Conservation (phyloP, 1,284 basidiomycete species). For the Macrocybe sp. region DNA sequence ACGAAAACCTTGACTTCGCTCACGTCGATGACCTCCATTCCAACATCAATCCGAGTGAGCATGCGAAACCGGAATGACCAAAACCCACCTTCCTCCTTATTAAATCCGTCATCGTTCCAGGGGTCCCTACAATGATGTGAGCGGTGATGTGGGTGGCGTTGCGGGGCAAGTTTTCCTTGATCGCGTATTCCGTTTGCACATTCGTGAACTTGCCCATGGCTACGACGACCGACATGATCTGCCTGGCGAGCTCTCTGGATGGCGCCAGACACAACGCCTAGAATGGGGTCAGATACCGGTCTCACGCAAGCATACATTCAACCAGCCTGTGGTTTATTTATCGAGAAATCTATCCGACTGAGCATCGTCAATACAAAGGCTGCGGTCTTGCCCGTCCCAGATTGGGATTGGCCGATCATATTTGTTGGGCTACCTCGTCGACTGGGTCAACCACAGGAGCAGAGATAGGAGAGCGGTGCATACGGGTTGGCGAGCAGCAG, state of each 20-base stretch:
- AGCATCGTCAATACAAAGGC: slow-evolving; percentile 99
- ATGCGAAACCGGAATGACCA: background rate
- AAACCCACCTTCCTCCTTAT: slow-evolving; percentile 46
- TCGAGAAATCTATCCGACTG: slow-evolving; percentile 83
- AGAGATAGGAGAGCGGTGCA: slow-evolving; percentile 24
- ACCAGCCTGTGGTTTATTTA: slow-evolving; percentile 80
- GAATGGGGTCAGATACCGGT: background rate
- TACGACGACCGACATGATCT: slow-evolving; percentile 94
- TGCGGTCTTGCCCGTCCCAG: slow-evolving; percentile 98
- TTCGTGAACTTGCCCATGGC: slow-evolving; percentile 95
- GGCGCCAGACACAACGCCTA: slow-evolving; percentile 93
- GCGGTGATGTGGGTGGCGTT: slow-evolving; percentile 74
- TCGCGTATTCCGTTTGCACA: slow-evolving; percentile 92
- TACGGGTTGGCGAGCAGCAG: slow-evolving; percentile 90
- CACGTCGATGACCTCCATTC: slow-evolving; percentile 61
- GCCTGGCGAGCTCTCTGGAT: slow-evolving; percentile 93
- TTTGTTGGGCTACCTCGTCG: slow-evolving; percentile 74
- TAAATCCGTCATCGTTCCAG: slow-evolving; percentile 92
- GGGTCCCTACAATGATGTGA: slow-evolving; percentile 95
- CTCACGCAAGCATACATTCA: slow-evolving; percentile 5
- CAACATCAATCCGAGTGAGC: background rate
- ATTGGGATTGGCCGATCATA: slow-evolving; percentile 99
- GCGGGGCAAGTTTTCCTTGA: slow-evolving; percentile 77
- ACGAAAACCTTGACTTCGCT: slow-evolving; percentile 90
- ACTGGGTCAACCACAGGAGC: slow-evolving; percentile 5